Evolutionary conservation across 129 eudicot species (phyloP).

Genomic region (Artemisia annua): DNA sequence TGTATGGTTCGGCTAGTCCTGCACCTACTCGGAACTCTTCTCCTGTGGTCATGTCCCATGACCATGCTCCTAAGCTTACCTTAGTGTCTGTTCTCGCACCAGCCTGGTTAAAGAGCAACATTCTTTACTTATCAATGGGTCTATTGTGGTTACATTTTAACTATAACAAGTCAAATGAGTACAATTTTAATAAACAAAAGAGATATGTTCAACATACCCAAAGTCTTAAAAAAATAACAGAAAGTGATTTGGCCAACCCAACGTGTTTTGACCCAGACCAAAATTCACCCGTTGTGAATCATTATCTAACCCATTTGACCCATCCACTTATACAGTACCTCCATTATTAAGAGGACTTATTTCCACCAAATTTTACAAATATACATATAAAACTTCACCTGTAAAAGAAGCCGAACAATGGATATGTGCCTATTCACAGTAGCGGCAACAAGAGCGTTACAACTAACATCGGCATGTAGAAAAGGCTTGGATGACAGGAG

Average conservation of each 20-base stretch:
- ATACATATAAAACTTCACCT: constrained; percentile 36
- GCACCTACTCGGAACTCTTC: constrained; percentile 95
- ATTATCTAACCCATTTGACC: background rate
- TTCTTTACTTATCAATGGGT: background rate
- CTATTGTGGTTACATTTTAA: background rate
- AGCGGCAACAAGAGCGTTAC: constrained; percentile 80
- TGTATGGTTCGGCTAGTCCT: constrained; percentile 81
- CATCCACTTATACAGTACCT: background rate
- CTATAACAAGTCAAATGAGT: background rate
- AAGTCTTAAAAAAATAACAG: background rate
- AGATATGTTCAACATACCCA: background rate
- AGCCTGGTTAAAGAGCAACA: constrained; percentile 31
- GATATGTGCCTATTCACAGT: constrained; percentile 64
- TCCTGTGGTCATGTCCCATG: constrained; percentile 76
- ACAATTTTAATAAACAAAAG: background rate
- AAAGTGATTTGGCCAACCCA: background rate
- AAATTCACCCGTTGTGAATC: background rate
- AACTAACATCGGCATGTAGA: constrained; percentile 69
- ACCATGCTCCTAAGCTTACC: constrained; percentile 90
- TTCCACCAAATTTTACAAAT: background rate
- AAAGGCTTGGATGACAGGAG: constrained; percentile 88
- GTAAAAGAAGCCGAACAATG: constrained; percentile 54
- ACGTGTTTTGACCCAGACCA: background rate
- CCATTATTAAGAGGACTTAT: background rate
- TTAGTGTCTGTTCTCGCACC: constrained; percentile 63